Conservation (phyloP, 345 rosid genomes). For the Excoecaria agallocha region DNA sequence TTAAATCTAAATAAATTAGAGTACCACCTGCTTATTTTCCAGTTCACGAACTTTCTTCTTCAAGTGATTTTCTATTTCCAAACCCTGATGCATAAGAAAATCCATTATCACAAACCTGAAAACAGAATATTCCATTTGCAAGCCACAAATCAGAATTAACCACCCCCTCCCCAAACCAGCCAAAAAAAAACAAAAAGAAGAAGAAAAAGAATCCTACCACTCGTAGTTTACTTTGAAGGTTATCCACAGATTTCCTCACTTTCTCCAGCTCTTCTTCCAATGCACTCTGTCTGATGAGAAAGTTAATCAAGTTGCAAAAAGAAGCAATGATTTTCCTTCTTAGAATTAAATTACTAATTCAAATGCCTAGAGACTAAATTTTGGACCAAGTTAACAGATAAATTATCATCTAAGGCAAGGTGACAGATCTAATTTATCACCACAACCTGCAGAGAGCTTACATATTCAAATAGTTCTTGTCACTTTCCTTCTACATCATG, state of each 20-base stretch:
- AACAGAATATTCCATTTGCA: not conserved
- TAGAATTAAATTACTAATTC: not conserved
- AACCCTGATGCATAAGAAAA: slow-evolving; percentile 51
- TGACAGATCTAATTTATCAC: not conserved
- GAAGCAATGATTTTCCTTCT: not conserved
- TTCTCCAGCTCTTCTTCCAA: slow-evolving; percentile 77
- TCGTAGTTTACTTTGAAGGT: slow-evolving; percentile 66
- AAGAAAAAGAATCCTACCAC: slow-evolving; percentile 51
- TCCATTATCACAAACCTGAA: not conserved
- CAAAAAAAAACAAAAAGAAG: too few species aligned
- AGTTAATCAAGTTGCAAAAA: slow-evolving; percentile 42
- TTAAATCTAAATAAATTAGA: slow-evolving; percentile 6
- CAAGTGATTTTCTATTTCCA: slow-evolving; percentile 94
- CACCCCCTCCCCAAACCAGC: not conserved
- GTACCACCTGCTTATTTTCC: slow-evolving; percentile 78
- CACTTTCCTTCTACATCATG: not conserved
- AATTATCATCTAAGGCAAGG: not conserved
- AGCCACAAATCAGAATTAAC: slow-evolving; percentile 10
- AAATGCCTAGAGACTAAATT: not conserved
- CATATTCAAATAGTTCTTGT: not conserved
- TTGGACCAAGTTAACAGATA: not conserved
- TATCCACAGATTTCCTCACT: slow-evolving; percentile 54
- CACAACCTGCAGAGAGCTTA: not conserved
- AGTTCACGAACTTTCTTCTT: slow-evolving; percentile 70
- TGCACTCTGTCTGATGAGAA: slow-evolving; percentile 89